phyloP scores from a whole-genome alignment of 1,139 yeast genomes.

The Diutina rugosa region DNA sequence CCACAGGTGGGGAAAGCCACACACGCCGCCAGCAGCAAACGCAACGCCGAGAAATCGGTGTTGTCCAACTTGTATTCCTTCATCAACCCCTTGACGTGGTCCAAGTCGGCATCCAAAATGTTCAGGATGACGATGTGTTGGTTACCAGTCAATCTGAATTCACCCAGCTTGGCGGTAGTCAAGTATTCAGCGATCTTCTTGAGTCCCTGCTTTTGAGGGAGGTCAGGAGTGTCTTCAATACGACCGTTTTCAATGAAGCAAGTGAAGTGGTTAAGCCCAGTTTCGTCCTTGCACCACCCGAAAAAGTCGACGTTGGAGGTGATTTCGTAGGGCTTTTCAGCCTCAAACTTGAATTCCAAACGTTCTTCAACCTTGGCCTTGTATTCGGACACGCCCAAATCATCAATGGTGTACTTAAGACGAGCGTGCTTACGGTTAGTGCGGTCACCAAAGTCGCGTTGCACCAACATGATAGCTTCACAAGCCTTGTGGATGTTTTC shows the following conservation, averaged over 20 bases:
- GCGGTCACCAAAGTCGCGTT: slow-evolving; percentile 93
- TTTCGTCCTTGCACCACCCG: slow-evolving; percentile 91
- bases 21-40: slow-evolving; percentile 91
- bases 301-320: slow-evolving; percentile 83
- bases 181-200: slow-evolving; percentile 63
- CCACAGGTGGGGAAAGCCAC: slow-evolving; percentile 99
- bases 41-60: slow-evolving; percentile 68
- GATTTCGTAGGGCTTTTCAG: slow-evolving; percentile 60
- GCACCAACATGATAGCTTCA: slow-evolving; percentile 87
- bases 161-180: slow-evolving; percentile 45
- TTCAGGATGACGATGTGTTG: slow-evolving; percentile 79
- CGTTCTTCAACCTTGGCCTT: slow-evolving; percentile 71
- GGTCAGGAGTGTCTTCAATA: slow-evolving; percentile 82
- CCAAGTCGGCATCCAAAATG: slow-evolving; percentile 57
- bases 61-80: slow-evolving; percentile 74
- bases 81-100: slow-evolving; percentile 48
- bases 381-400: slow-evolving; percentile 75
- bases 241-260: slow-evolving; percentile 95
- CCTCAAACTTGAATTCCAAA: slow-evolving; percentile 64
- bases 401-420: slow-evolving; percentile 92
- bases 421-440: slow-evolving; percentile 95
- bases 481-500: slow-evolving; percentile 68
- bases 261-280: slow-evolving; percentile 79
- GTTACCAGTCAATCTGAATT: slow-evolving; percentile 90
- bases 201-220: slow-evolving; percentile 85